These are phyloP conservation scores for Pilaira anomala DNA, from an alignment of 192 early-diverging fungal species.

Conservation along the genomic window DNA sequence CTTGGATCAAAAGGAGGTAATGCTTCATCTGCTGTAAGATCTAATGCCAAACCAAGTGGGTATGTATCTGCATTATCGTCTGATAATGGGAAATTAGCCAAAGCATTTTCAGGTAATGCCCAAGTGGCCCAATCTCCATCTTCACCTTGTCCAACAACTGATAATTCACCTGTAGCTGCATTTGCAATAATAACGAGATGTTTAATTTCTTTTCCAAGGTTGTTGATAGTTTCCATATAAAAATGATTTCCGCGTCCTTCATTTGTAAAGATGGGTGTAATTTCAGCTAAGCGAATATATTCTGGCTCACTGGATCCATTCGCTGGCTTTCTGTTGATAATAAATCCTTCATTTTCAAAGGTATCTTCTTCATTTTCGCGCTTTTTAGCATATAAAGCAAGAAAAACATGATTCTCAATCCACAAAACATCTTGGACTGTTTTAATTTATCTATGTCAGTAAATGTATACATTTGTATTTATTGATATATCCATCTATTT, in stretches of 20 bases:
- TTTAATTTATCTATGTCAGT: slow-evolving; percentile 20
- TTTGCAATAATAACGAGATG: slow-evolving; percentile 41
- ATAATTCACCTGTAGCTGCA: slow-evolving; percentile 45
- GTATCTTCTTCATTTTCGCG: slow-evolving; percentile 23
- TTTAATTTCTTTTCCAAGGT: slow-evolving; percentile 48
- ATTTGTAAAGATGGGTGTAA: slow-evolving; percentile 51
- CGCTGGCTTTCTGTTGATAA: slow-evolving; percentile 54
- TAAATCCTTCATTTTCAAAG: slow-evolving; percentile 48
- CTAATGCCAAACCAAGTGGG: slow-evolving; percentile 70
- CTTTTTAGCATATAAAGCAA: slow-evolving; percentile 60
- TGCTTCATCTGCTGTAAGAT: slow-evolving; percentile 60
- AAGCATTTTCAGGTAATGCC: slow-evolving; percentile 57
- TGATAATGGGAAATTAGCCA: slow-evolving; percentile 58
- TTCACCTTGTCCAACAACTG: slow-evolving; percentile 42
- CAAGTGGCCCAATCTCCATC: slow-evolving; percentile 62
- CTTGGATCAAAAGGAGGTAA: slow-evolving; percentile 54
- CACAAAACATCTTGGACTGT: slow-evolving; percentile 72
- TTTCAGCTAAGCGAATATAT: slow-evolving; percentile 54
- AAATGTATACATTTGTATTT: slow-evolving; percentile 1
- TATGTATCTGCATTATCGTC: slow-evolving; percentile 58
- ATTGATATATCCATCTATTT: background rate
- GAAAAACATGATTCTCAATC: slow-evolving; percentile 69
- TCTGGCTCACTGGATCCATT: slow-evolving; percentile 28
- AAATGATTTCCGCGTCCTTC: slow-evolving; percentile 52
- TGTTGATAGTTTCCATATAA: slow-evolving; percentile 55